Percentiles rank a stretch among this genome's conserved stretches.
Evolutionary conservation across 805 yeast genomes (phyloP).

Genomic region (Clavispora vitiphila): DNA sequence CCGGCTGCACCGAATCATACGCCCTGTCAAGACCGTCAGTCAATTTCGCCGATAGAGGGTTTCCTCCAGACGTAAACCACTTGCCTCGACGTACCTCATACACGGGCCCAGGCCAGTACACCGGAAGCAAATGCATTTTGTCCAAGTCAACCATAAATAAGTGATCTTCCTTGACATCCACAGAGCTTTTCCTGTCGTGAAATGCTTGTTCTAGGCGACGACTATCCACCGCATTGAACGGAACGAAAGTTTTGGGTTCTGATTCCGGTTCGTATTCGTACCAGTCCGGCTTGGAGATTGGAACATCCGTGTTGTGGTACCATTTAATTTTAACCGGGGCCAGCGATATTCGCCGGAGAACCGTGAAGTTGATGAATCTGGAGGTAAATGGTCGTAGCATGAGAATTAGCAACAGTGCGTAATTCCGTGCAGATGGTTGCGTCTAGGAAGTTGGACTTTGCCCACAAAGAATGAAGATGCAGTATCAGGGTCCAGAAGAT

Average conservation of each 20-base stretch:
- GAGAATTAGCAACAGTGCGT: background rate
- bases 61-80: conserved; percentile 66
- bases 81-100: conserved; percentile 80
- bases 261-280: conserved; percentile 46
- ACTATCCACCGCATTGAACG: conserved; percentile 65
- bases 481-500: too few species aligned
- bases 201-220: conserved; percentile 51
- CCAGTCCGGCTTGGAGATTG: conserved; percentile 62
- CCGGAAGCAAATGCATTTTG: conserved; percentile 53
- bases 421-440: background rate
- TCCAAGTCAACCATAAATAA: conserved; percentile 67
- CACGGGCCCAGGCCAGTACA: conserved; percentile 85
- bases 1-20: conserved; percentile 23
- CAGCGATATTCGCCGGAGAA: background rate
- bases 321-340: conserved; percentile 39
- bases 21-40: conserved; percentile 58
- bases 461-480: too few species aligned
- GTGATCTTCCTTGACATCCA: conserved; percentile 76
- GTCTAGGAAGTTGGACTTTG: too few species aligned
- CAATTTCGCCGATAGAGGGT: conserved; percentile 47
- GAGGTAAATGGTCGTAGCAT: background rate
- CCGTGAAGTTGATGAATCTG: background rate
- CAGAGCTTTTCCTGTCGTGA: conserved; percentile 14
- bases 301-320: conserved; percentile 83
- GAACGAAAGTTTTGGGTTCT: conserved; percentile 55